Conservation (phyloP, 768 basidiomycete species). For the Agaricus blazei region DNA sequence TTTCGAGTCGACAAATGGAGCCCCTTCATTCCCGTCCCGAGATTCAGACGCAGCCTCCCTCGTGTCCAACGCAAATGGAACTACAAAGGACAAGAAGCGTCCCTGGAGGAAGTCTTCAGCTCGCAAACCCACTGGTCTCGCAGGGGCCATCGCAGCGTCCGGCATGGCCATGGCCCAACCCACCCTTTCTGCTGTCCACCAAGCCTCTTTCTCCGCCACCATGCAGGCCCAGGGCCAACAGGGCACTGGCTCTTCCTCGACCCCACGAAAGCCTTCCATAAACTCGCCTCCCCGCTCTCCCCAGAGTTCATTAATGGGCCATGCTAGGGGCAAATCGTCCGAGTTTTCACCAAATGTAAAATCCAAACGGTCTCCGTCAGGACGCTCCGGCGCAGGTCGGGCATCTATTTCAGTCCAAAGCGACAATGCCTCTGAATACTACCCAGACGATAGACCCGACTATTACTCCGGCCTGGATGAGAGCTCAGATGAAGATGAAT, state of each 20-base stretch:
- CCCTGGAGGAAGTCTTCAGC: constrained; percentile 38
- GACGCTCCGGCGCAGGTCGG: constrained; percentile 10
- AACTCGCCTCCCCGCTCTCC: constrained; percentile 21
- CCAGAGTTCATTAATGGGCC: constrained; percentile 17
- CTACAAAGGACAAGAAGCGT: constrained; percentile 29
- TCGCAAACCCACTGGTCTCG: constrained; percentile 55
- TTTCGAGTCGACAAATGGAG: constrained; percentile 10
- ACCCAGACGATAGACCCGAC: constrained; percentile 25
- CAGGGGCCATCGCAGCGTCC: constrained; percentile 61
- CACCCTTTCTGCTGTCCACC: constrained; percentile 41
- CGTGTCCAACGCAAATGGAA: constrained; percentile 19
- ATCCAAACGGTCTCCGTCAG: constrained; percentile 14
- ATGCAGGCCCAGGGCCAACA: background rate
- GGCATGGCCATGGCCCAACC: constrained; percentile 64
- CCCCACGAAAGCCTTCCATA: constrained; percentile 8
- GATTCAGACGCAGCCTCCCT: constrained; percentile 19
- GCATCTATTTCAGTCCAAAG: constrained; percentile 20
- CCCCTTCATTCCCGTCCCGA: constrained; percentile 10
- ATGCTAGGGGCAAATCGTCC: constrained; percentile 10
- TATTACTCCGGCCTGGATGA: constrained; percentile 35
- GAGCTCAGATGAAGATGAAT: constrained; percentile 24
- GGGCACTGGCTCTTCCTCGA: background rate
- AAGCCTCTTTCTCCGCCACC: constrained; percentile 18
- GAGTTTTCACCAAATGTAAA: constrained; percentile 28
- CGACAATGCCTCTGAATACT: constrained; percentile 27